A percentile compares a stretch with the other conserved stretches of the same genome.
Evolutionary conservation across 208 protist genomes (phyloP).

Genomic region (Ichthyophonus hoferi): DNA sequence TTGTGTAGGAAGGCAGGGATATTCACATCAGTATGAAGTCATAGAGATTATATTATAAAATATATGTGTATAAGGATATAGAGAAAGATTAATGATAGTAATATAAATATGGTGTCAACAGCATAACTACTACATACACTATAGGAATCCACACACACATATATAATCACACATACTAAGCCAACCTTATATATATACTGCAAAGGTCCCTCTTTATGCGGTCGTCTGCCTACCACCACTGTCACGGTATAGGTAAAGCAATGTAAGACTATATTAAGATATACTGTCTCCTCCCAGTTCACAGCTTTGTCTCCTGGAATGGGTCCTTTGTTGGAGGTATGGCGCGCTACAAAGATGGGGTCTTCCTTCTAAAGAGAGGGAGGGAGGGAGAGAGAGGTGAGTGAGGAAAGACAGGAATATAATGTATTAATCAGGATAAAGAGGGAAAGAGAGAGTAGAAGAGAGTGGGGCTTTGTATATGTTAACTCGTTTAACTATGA

Average conservation of each 20-base stretch:
- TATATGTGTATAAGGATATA: too few relatives aligned
- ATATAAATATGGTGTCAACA: too few relatives aligned
- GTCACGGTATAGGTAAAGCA: background rate
- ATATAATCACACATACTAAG: too few relatives aligned
- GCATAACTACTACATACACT: too few relatives aligned
- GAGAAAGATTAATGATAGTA: too few relatives aligned
- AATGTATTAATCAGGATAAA: background rate
- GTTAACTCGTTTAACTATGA: too few relatives aligned
- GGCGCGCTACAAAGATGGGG: background rate
- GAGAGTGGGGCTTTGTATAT: too few relatives aligned
- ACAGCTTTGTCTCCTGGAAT: background rate
- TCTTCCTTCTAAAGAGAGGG: background rate
- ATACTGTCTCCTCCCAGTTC: background rate
- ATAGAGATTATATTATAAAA: too few relatives aligned
- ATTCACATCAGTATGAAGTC: too few relatives aligned
- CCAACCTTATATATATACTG: background rate
- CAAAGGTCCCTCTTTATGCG: background rate
- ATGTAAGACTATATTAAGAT: background rate
- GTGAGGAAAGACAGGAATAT: background rate
- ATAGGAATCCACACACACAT: too few relatives aligned
- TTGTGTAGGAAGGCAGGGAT: too few relatives aligned
- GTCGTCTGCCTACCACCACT: background rate
- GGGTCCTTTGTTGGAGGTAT: background rate
- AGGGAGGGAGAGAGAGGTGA: background rate
- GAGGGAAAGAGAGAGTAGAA: background rate